Evolutionary conservation across 805 yeast genomes (phyloP), one percentile per base, ranked within the genome.

Genomic region (Huiozyma sinensis): DNA sequence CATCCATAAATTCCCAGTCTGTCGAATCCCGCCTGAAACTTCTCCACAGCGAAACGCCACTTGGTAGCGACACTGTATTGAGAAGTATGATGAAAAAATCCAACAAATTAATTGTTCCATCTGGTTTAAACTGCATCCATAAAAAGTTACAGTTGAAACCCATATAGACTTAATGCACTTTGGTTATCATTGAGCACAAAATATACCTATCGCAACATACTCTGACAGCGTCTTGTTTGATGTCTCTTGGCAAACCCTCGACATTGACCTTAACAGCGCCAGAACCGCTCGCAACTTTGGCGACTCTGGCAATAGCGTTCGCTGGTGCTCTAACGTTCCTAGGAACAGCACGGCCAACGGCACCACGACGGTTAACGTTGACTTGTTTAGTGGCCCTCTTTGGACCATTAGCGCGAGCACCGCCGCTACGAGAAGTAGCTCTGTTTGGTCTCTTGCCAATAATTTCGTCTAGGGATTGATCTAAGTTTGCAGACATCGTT

Each of bases 381-480:
- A 60, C 55, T 49, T 65, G 65, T 52, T 61, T 57, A 35, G 69
- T 49, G 31, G 51, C 52, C 53, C 58, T 58, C 47, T 54, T 58
- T 41, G 63, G 61, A 32, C 57, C 55, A 36, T 58, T 49, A 44
- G 54, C 60, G 43, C 71, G 70, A 17, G 24, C 24, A 39, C 49
- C 53, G 32, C 44, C 38, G 28, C 49, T 51, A 40, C 49, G 54
- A 30, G 43, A 35, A 28, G 49, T 51, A 41, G 53, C 56, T 45
- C 50, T 58, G 45, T 57, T 60, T 48, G 56, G 59, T 49, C 55
- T 67, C 58, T 68, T 71, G 47, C 95, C 77, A 61, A 90, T 84
- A 65, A 90, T 90, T 57, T 88, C 97, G 71, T 90, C 98, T 61
- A 90, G 78, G 41, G 97, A 86, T 71, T 85, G 83, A 70, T 90